Evolutionary conservation across 1,284 basidiomycete genomes (phyloP).

Genomic region (Tilletiopsis washingtonensis): DNA sequence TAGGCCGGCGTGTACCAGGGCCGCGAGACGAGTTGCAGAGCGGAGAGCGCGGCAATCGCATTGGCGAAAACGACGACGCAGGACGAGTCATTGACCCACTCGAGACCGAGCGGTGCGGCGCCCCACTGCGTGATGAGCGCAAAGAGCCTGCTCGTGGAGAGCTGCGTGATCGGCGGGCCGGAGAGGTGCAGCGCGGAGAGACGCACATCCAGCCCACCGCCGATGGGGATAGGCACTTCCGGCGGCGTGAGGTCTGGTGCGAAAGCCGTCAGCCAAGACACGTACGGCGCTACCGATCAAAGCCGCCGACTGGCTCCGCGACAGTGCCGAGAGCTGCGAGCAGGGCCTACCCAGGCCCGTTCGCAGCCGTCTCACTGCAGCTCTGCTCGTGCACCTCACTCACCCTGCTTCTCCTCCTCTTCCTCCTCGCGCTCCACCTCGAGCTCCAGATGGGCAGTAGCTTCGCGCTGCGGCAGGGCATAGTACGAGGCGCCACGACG

Average conservation of each 20-base stretch:
- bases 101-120: conserved; percentile 38
- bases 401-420: not conserved
- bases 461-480: not conserved
- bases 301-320: not conserved
- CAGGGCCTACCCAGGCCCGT: not conserved
- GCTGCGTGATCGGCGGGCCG: conserved; percentile 40
- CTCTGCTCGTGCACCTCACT: not conserved
- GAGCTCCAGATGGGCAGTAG: not conserved
- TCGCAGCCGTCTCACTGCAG: not conserved
- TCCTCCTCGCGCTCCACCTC: not conserved
- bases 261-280: too few species aligned
- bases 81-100: conserved; percentile 43
- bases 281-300: too few species aligned
- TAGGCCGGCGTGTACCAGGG: not conserved
- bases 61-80: conserved; percentile 41
- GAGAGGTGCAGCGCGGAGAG: conserved; percentile 34
- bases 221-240: conserved; percentile 9
- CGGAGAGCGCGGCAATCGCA: conserved; percentile 23
- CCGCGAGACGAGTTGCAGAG: conserved; percentile 5
- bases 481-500: not conserved
- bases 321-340: not conserved
- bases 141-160: conserved; percentile 44
- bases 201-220: conserved; percentile 25
- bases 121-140: conserved; percentile 40
- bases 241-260: conserved; percentile 2